These are phyloP conservation scores for Termitomyces sp. DNA, from an alignment of 768 basidiomycete species.

Conservation along the genomic window DNA sequence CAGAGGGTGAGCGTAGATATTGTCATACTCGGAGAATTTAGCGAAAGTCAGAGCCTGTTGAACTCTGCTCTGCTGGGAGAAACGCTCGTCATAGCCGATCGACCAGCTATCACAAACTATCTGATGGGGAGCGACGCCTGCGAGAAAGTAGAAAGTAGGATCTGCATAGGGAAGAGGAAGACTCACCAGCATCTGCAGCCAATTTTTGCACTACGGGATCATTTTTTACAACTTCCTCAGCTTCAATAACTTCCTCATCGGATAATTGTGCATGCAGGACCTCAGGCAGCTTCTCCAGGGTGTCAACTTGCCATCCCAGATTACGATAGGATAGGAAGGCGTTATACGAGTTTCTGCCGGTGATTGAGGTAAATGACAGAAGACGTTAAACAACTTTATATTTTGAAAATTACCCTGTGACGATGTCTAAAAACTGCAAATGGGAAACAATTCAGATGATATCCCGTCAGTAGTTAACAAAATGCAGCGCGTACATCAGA, in stretches of 20 bases:
- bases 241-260: slow-evolving; percentile 72
- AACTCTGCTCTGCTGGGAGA: slow-evolving; percentile 61
- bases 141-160: neutral
- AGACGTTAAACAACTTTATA: neutral
- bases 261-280: slow-evolving; percentile 80
- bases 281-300: slow-evolving; percentile 56
- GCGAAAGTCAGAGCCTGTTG: slow-evolving; percentile 84
- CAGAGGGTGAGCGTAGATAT: slow-evolving; percentile 88
- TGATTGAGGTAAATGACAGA: slow-evolving; percentile 9
- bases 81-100: slow-evolving; percentile 87
- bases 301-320: slow-evolving; percentile 59
- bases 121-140: slow-evolving; percentile 70
- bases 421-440: slow-evolving; percentile 69
- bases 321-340: slow-evolving; percentile 46
- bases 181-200: slow-evolving; percentile 74
- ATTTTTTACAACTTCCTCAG: slow-evolving; percentile 69
- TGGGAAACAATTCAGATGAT: neutral
- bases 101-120: slow-evolving; percentile 86
- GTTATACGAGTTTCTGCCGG: slow-evolving; percentile 49
- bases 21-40: slow-evolving; percentile 72
- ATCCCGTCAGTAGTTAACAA: neutral
- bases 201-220: slow-evolving; percentile 64
- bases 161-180: neutral
- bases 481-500: slow-evolving; percentile 55
- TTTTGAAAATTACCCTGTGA: slow-evolving; percentile 59